Base-by-base conservation (phyloP, 2,329 filamentous ascomycete species). In the Keithomyces neogunnii region DNA sequence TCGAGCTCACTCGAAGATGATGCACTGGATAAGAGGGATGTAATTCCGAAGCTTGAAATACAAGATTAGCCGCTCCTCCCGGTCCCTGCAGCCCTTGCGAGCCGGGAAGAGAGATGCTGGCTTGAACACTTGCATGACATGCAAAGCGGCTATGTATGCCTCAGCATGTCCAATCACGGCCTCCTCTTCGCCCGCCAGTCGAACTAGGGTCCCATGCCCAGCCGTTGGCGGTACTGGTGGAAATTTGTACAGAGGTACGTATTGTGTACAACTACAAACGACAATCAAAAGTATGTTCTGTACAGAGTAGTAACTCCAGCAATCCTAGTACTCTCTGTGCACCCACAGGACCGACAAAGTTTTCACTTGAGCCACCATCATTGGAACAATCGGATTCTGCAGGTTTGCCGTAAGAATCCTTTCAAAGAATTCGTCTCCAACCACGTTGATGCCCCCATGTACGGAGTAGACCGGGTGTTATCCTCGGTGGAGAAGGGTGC, bases 81-180 rank as follows among this genome's bases (percentile, higher is more conserved):
- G 50, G 47, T 65, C 63, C 63, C 63, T 66, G 63, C 63, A 66
- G 61, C 35, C 47, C 38, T 33, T 40, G 35, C 47, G 35, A 30
- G 38, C 47, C 47, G 63, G 51, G 51, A 49, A 46, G 51, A 52
- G 43, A 36, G 47, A 52, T 46, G 65, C 60, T 65, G 51, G 48
- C 42, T 36, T 63, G 65, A 68, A 63, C 66, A 68, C 66, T 68
- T 67, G 66, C 67, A 69, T 69, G 60, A 64, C 60, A 66, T 67
- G 65, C 66, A 67, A 63, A 69, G 67, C 67, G 67, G 67, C 65
- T 69, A 69, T 69, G 66, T 69, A 66, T 60, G 60, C 65, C 61
- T 63, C 60, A 64, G 63, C 56, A 55, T 62, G 57, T 28, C 67
- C 66, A 69, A 69, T 69, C 49, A 59, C 5, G 26, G 13, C 30